Conservation (phyloP, 2,329 filamentous ascomycete species). For the Fusarium pseudograminearum region DNA sequence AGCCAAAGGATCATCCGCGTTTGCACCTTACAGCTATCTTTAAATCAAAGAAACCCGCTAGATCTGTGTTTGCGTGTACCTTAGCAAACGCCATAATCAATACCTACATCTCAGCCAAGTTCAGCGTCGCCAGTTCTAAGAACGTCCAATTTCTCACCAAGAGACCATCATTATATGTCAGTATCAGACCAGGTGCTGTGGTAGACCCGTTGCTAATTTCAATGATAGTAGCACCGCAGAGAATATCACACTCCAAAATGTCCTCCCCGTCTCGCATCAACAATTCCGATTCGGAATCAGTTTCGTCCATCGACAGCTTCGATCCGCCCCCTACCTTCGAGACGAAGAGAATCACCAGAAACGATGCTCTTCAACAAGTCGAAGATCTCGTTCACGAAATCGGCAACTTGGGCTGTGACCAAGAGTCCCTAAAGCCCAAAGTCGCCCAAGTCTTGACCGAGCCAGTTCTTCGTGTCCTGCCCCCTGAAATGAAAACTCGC, state of each 20-base stretch:
- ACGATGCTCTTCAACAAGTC: neutral
- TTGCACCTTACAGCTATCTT: too few species aligned
- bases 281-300: neutral
- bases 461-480: neutral
- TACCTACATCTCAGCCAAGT: neutral
- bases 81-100: neutral
- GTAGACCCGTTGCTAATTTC: neutral
- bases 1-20: too few species aligned
- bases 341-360: neutral
- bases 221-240: neutral
- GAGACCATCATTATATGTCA: neutral
- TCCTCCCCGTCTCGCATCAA: rapidly evolving
- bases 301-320: neutral
- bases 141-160: rapidly evolving
- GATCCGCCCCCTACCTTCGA: neutral
- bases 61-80: neutral
- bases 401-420: neutral
- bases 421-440: neutral
- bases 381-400: neutral
- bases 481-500: neutral
- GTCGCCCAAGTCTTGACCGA: neutral
- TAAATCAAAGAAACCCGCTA: neutral
- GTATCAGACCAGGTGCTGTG: neutral
- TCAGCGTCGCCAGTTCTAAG: neutral
- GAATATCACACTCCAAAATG: neutral